Evolutionary conservation across 352 stramenopile species (phyloP), one percentile per base, ranked within the genome.

Genomic region (Pythium myriotylum): DNA sequence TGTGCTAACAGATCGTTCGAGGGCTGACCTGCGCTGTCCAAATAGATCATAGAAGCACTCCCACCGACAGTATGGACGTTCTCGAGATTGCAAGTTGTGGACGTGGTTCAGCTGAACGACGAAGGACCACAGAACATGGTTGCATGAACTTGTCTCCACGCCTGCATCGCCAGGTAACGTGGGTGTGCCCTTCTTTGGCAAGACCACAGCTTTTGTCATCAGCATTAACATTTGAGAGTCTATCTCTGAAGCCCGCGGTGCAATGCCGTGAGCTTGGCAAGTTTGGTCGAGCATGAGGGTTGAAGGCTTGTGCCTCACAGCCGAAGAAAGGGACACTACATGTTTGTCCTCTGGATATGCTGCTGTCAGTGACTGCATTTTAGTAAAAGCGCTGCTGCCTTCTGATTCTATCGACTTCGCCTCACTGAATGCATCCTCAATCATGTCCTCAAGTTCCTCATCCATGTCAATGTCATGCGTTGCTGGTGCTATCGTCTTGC

Each of bases 41-140:
- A 89, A 68, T 1, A 89, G 55, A n/a, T 75, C 65, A 62, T 91
- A 91, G 52, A 85, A 79, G 46, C 82, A 91, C 27, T 89, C 82
- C 82, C 82, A 91, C 20, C 79, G 76, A 67, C 78, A 81, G 24
- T 76, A 88, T 1, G 78, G 65, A 4, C 73, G 77, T 49, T 89
- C 72, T 19, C 78, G 72, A 7, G 76, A 84, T 17, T 84, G 67
- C 45, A 91, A 54, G 59, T 88, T 72, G 54, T 91, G 78, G 9
- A 74, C 76, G 48, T 89, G 78, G 56, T 85, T 88, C 5, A 91
- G 59, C 40, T 79, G 67, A 6, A 91, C 40, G 7, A 79, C 54
- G 9, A 91, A 47, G 1, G 70, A 83, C 81, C 81, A 91, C 26
- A 91, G 57, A 39, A 52, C 8, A 6, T 43, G 41, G 41, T 5